Conservation (phyloP, 176 grass and related monocot species). For the Olyra latifolia region DNA sequence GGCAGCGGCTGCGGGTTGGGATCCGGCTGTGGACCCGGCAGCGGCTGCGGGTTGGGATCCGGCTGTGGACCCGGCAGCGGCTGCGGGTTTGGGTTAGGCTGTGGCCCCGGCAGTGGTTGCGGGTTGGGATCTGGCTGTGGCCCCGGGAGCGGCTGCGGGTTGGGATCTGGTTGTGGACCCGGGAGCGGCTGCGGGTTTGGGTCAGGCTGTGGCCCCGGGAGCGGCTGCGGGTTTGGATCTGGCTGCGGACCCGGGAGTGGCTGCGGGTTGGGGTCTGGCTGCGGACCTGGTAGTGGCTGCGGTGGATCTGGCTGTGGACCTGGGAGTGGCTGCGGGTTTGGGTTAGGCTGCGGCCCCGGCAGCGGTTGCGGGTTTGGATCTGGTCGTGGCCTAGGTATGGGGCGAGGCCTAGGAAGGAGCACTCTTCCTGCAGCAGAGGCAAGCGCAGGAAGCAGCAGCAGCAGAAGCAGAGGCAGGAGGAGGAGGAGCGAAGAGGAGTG, state of each 20-base stretch:
- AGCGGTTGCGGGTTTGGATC: not conserved
- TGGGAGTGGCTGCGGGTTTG: not conserved
- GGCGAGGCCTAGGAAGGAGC: not conserved
- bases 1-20: fast-evolving
- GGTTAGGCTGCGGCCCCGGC: not conserved
- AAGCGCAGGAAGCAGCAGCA: not conserved
- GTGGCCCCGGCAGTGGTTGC: not conserved
- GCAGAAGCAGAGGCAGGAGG: not conserved
- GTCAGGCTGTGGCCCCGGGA: not conserved
- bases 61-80: not conserved
- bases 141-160: not conserved
- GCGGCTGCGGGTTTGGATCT: too few species aligned
- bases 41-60: too few species aligned
- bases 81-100: not conserved
- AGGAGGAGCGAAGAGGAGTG: not conserved
- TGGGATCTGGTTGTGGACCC: not conserved
- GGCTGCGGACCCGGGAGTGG: not conserved
- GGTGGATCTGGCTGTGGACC: not conserved
- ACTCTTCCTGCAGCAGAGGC: not conserved
- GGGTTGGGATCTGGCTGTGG: not conserved
- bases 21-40: not conserved
- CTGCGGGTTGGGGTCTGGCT: not conserved
- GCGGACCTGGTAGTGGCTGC: not conserved
- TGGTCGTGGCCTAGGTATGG: not conserved
- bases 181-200: not conserved